phyloP scores from a whole-genome alignment of 148 eudicot species.

The Polygonum aviculare region DNA sequence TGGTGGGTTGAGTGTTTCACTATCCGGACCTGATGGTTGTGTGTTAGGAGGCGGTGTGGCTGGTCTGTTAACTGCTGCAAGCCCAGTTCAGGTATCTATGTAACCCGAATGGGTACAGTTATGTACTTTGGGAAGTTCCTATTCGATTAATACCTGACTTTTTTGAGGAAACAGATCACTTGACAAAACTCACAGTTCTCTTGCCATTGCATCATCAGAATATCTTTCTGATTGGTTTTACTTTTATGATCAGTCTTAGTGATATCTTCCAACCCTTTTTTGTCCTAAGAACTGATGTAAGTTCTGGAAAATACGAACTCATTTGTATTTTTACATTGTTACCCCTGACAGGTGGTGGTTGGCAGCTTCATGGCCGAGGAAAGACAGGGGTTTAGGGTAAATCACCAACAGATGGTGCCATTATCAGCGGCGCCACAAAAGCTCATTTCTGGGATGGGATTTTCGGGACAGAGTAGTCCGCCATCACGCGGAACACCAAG shows the following conservation, averaged over 20 bases:
- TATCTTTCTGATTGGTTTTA: neutral
- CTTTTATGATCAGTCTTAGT: too few relatives aligned
- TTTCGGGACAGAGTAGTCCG: conserved; percentile 51
- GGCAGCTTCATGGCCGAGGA: conserved; percentile 58
- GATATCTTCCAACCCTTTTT: neutral
- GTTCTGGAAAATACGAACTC: too few relatives aligned
- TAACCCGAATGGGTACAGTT: neutral
- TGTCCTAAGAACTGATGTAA: too few relatives aligned
- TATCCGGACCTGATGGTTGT: conserved; percentile 84
- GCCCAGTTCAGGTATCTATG: conserved; percentile 59
- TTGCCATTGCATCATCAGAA: too few relatives aligned
- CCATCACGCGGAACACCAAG: conserved; percentile 59
- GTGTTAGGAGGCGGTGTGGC: conserved; percentile 85
- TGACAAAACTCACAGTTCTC: neutral
- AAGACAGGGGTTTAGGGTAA: conserved; percentile 23
- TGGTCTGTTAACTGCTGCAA: conserved; percentile 71
- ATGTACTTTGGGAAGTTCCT: neutral
- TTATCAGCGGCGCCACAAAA: conserved; percentile 25
- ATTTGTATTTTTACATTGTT: neutral
- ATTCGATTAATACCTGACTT: neutral
- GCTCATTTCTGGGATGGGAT: conserved; percentile 25
- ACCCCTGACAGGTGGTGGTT: conserved; percentile 49
- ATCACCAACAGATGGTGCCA: conserved; percentile 32
- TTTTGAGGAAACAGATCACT: neutral
- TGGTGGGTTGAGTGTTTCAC: conserved; percentile 71